Evolutionary conservation across 345 rosid species (phyloP).

Genomic region (Tarenaya hassleriana): DNA sequence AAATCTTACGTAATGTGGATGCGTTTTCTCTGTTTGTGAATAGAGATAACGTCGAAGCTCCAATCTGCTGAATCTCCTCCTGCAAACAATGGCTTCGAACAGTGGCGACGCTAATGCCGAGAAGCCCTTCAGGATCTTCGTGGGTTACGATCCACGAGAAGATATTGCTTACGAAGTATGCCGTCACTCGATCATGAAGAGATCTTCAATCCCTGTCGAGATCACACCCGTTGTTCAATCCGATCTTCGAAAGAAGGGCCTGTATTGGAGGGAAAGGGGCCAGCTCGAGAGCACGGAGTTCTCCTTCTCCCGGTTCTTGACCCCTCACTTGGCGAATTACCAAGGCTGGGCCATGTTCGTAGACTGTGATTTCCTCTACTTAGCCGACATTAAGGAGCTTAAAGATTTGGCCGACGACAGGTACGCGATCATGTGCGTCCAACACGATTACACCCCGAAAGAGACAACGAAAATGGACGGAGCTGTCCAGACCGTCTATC

Average conservation of each 20-base stretch:
- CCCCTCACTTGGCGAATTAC: constrained; percentile 66
- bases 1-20: too few relatives aligned
- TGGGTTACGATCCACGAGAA: constrained; percentile 90
- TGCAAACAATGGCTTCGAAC: constrained; percentile 30
- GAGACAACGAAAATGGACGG: constrained; percentile 98
- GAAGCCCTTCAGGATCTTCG: constrained; percentile 68
- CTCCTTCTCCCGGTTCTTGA: constrained; percentile 84
- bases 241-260: constrained; percentile 57
- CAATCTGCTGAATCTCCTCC: constrained; percentile 8
- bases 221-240: constrained; percentile 75
- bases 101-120: constrained; percentile 24
- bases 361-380: constrained; percentile 90
- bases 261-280: constrained; percentile 82
- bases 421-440: constrained; percentile 90
- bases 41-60: not conserved
- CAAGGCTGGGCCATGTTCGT: constrained; percentile 99
- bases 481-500: constrained; percentile 86
- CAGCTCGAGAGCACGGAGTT: constrained; percentile 94
- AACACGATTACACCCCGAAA: constrained; percentile 85
- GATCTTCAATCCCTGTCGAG: constrained; percentile 81
- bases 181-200: constrained; percentile 56
- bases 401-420: constrained; percentile 73
- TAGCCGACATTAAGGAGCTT: constrained; percentile 73
- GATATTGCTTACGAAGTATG: constrained; percentile 87
- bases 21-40: too few relatives aligned